Evolutionary conservation across 768 basidiomycete genomes (phyloP).

Genomic region (Pulveroboletus sp.): DNA sequence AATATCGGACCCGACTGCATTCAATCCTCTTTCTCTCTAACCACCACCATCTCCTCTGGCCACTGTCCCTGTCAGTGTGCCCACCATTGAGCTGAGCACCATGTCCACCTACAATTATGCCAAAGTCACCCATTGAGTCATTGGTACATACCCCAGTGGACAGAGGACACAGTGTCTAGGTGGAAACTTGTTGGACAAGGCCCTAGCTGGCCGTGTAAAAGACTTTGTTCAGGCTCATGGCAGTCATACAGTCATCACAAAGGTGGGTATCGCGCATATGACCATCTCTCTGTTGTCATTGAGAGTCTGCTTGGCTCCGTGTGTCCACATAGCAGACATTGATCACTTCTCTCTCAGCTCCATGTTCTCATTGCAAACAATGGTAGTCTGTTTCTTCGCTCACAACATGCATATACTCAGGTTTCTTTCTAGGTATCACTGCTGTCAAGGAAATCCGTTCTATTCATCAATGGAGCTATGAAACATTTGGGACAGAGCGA

Average conservation of each 20-base stretch:
- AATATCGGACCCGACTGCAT: slow-evolving; percentile 9
- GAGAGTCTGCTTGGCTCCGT: not conserved
- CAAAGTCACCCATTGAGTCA: slow-evolving; percentile 62
- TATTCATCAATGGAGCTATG: slow-evolving; percentile 99
- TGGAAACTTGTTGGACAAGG: slow-evolving; percentile 87
- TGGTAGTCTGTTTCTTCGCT: slow-evolving; percentile 44
- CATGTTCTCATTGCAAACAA: slow-evolving; percentile 99
- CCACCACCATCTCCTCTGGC: slow-evolving; percentile 18
- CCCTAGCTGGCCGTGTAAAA: slow-evolving; percentile 70
- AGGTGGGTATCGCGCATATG: slow-evolving; percentile 52
- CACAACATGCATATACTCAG: slow-evolving; percentile 21
- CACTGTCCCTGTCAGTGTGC: slow-evolving; percentile 5
- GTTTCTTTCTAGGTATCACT: slow-evolving; percentile 73
- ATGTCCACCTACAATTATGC: slow-evolving; percentile 50
- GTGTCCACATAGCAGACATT: slow-evolving; percentile 1
- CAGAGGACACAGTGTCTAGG: slow-evolving; percentile 47
- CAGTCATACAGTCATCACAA: slow-evolving; percentile 98
- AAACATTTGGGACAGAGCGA: slow-evolving; percentile 95
- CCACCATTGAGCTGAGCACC: slow-evolving; percentile 2
- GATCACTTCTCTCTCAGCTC: not conserved
- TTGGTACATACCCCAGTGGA: slow-evolving; percentile 40
- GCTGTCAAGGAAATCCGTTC: slow-evolving; percentile 99
- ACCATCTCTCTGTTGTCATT: slow-evolving; percentile 2
- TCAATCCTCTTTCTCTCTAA: slow-evolving; percentile 12
- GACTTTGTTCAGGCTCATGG: slow-evolving; percentile 92